Conservation (phyloP, 1,284 basidiomycete species). For the Peniophora sp. region DNA sequence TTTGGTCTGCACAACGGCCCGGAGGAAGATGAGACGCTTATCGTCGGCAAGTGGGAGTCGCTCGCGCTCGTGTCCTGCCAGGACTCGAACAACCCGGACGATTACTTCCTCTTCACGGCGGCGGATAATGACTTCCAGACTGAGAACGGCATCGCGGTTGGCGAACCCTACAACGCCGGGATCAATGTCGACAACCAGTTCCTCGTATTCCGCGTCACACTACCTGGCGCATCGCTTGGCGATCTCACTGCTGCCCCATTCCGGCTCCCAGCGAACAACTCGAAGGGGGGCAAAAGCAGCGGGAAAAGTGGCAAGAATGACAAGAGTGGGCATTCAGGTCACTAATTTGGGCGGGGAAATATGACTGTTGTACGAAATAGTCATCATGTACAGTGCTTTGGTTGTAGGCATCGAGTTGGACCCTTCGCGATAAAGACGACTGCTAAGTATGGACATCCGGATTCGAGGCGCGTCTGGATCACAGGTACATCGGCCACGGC, state of each 20-base stretch:
- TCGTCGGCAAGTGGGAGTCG: slow-evolving; percentile 65
- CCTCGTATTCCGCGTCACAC: slow-evolving; percentile 56
- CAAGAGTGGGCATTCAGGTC: too few relatives aligned
- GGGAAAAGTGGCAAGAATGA: too few relatives aligned
- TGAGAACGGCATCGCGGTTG: slow-evolving; percentile 45
- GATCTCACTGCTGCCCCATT: background rate
- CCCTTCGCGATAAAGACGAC: too few relatives aligned
- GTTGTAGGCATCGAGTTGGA: too few relatives aligned
- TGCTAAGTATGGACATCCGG: too few relatives aligned
- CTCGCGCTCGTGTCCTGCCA: slow-evolving; percentile 49
- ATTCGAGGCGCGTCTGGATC: background rate
- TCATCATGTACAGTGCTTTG: too few relatives aligned
- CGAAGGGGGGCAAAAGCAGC: too few relatives aligned
- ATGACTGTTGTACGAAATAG: too few relatives aligned
- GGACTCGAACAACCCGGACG: slow-evolving; percentile 44
- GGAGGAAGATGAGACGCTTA: slow-evolving; percentile 43
- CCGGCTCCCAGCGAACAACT: background rate
- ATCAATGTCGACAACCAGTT: slow-evolving; percentile 58
- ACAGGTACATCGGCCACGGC: too few relatives aligned
- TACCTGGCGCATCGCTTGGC: slow-evolving; percentile 27
- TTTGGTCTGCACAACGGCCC: slow-evolving; percentile 56
- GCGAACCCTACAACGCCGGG: slow-evolving; percentile 45
- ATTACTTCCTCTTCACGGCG: slow-evolving; percentile 60
- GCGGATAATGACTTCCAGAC: slow-evolving; percentile 67
- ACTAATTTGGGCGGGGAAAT: too few relatives aligned